phyloP scores from a whole-genome alignment of 257 asterid species.

The Solanum ossicruentum region DNA sequence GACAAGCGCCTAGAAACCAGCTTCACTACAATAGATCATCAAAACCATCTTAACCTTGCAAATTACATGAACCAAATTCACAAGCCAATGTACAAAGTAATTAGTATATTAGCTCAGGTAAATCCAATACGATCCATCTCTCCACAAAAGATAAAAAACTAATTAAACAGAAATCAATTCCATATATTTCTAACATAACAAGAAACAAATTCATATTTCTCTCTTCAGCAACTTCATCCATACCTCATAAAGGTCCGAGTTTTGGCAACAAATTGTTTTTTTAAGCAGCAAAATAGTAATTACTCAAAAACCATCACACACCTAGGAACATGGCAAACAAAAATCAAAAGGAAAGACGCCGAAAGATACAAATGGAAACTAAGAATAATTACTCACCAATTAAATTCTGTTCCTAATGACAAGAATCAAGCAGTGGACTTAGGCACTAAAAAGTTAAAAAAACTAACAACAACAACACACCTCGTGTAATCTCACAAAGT shows the following conservation, averaged over 20 bases:
- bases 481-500: background rate
- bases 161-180: background rate
- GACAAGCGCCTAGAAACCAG: conserved; percentile 30
- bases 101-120: background rate
- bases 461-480: background rate
- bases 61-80: conserved; percentile 14
- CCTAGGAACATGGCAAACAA: background rate
- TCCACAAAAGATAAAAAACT: background rate
- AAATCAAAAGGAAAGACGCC: background rate
- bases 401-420: background rate
- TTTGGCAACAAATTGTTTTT: background rate
- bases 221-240: background rate
- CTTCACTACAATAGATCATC: conserved; percentile 51
- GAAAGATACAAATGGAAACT: background rate
- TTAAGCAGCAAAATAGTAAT: background rate
- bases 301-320: background rate
- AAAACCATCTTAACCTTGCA: conserved; percentile 65
- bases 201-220: background rate
- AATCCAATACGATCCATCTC: background rate
- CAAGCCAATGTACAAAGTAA: conserved; percentile 1
- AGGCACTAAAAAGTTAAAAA: background rate
- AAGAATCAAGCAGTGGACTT: background rate
- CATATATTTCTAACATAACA: background rate
- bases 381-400: background rate
- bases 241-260: background rate